A percentile compares a stretch with the other conserved stretches of the same genome.
Conservation (phyloP, 768 basidiomycete species). For the Xerocomellus intermedius region DNA sequence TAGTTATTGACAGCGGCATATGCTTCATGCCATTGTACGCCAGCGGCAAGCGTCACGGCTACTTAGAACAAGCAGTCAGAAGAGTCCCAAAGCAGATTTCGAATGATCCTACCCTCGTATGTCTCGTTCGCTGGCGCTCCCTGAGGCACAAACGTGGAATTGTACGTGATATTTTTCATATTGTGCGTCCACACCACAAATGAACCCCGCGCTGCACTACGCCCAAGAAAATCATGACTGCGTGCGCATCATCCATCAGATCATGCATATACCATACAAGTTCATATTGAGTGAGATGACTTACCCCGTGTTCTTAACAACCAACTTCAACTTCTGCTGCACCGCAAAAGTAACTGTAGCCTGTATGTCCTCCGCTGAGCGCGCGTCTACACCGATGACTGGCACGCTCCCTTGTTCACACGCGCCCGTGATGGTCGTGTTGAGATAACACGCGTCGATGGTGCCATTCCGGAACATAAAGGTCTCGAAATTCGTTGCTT, state of each 20-base stretch:
- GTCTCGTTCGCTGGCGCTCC: constrained; percentile 26
- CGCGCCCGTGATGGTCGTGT: constrained; percentile 27
- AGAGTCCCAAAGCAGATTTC: not conserved
- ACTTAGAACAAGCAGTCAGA: constrained; percentile 16
- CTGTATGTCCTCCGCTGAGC: constrained; percentile 25
- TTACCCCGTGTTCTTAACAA: constrained; percentile 31
- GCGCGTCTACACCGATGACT: constrained; percentile 25
- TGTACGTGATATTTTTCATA: constrained; percentile 39
- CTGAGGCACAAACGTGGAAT: constrained; percentile 30
- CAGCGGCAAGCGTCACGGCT: constrained; percentile 39
- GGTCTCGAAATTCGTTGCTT: constrained; percentile 34
- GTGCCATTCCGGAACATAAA: constrained; percentile 44
- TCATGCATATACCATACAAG: not conserved
- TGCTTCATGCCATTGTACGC: constrained; percentile 48
- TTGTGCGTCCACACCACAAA: constrained; percentile 46
- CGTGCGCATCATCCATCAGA: not conserved
- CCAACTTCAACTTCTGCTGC: constrained; percentile 20
- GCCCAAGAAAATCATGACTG: constrained; percentile 42
- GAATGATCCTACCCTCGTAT: constrained; percentile 21
- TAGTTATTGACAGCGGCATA: constrained; percentile 41
- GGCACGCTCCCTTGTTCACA: constrained; percentile 29
- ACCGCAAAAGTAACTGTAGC: constrained; percentile 25
- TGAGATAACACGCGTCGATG: constrained; percentile 35
- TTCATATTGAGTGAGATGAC: not conserved
- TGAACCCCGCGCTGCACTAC: constrained; percentile 37